A percentile compares a stretch with the other conserved stretches of the same genome.
Conservation (phyloP, 768 basidiomycete species). For the Paxillus involutus region DNA sequence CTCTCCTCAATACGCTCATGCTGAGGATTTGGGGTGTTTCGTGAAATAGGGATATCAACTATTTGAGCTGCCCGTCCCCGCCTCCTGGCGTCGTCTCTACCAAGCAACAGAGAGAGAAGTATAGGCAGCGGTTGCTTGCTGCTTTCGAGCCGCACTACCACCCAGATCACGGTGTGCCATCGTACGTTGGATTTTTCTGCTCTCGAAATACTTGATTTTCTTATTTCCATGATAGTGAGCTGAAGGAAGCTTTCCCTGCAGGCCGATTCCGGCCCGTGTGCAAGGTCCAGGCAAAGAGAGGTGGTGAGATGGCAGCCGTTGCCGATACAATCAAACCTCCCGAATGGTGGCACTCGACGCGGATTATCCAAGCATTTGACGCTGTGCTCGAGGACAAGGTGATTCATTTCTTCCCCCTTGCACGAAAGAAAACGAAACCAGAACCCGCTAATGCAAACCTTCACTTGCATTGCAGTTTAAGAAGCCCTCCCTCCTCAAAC, state of each 20-base stretch:
- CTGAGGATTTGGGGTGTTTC: background rate
- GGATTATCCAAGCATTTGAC: constrained; percentile 90
- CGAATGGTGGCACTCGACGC: constrained; percentile 92
- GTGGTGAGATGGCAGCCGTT: constrained; percentile 75
- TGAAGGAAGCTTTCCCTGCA: constrained; percentile 93
- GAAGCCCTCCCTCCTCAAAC: constrained; percentile 84
- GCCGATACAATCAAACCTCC: constrained; percentile 90
- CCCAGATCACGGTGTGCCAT: constrained; percentile 83
- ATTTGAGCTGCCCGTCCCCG: constrained; percentile 81
- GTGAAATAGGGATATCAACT: constrained; percentile 67
- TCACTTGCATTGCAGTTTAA: constrained; percentile 63
- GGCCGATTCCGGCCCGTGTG: constrained; percentile 89
- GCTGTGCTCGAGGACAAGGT: constrained; percentile 84
- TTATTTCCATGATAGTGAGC: constrained; percentile 57
- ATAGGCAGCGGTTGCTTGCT: constrained; percentile 66
- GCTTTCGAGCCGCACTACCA: constrained; percentile 88
- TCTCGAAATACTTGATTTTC: background rate
- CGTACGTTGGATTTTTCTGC: constrained; percentile 35
- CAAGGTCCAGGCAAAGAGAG: constrained; percentile 84
- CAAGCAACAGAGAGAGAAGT: constrained; percentile 81
- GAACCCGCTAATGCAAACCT: constrained; percentile 6
- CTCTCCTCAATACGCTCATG: constrained; percentile 1
- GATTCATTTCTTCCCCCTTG: constrained; percentile 5
- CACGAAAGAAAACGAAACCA: background rate
- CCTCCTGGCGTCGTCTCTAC: constrained; percentile 71